A percentile compares a stretch with the other conserved stretches of the same genome.
Conservation (phyloP, 2,329 filamentous ascomycete species). For the Beauveria brongniartii region DNA sequence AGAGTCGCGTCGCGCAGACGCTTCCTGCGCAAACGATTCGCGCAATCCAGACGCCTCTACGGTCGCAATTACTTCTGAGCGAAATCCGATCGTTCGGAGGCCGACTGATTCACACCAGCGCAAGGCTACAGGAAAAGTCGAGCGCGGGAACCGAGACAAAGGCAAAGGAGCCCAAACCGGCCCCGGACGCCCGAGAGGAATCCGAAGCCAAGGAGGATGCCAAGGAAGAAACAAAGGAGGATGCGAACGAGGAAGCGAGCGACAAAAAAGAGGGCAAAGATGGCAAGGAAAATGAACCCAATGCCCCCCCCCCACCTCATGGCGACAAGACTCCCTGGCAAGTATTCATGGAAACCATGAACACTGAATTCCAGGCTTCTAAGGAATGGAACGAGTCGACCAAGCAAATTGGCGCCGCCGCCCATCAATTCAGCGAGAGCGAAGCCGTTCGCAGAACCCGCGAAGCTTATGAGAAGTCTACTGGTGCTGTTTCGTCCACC, state of each 20-base stretch:
- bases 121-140: constrained; percentile 18
- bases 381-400: constrained; percentile 99
- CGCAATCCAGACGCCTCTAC: constrained; percentile 30
- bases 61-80: constrained; percentile 36
- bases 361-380: constrained; percentile 87
- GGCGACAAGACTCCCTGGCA: constrained; percentile 98
- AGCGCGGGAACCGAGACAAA: constrained; percentile 26
- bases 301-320: constrained; percentile 81
- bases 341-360: constrained; percentile 95
- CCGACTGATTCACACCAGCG: constrained; percentile 27
- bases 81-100: constrained; percentile 26
- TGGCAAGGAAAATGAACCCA: constrained; percentile 54
- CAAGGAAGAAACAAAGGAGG: constrained; percentile 30
- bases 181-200: constrained; percentile 29
- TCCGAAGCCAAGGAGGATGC: constrained; percentile 31
- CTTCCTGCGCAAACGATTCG: constrained; percentile 20
- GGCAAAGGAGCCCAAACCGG: constrained; percentile 21
- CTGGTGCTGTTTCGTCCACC: constrained; percentile 70
- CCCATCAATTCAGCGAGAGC: constrained; percentile 87
- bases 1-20: constrained; percentile 18
- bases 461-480: constrained; percentile 79
- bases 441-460: constrained; percentile 81
- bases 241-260: neutral
- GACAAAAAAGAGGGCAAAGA: constrained; percentile 31
- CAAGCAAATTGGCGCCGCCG: constrained; percentile 82